These are phyloP conservation scores for Lactarius sanguifluus DNA, from an alignment of 768 basidiomycete genomes.

Conservation along the genomic window DNA sequence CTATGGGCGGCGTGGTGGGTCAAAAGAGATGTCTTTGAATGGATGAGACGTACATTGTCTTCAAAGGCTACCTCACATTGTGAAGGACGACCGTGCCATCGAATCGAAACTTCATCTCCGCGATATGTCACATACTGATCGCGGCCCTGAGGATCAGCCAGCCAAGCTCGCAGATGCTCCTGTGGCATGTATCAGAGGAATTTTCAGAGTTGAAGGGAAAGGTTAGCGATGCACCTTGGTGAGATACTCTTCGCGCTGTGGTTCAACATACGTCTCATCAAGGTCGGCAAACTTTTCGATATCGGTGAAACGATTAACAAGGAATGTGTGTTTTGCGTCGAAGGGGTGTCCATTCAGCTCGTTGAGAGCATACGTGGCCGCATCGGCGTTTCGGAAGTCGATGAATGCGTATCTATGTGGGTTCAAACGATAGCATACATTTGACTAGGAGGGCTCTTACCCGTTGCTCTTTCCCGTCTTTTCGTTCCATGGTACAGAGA, in stretches of 20 bases:
- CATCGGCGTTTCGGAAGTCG: constrained; percentile 69
- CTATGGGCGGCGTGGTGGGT: constrained; percentile 47
- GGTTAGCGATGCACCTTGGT: constrained; percentile 56
- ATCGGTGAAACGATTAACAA: constrained; percentile 84
- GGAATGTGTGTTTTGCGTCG: constrained; percentile 83
- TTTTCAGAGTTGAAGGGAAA: background rate
- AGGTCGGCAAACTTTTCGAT: constrained; percentile 79
- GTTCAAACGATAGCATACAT: background rate
- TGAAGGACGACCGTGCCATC: constrained; percentile 92
- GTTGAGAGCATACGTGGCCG: constrained; percentile 64
- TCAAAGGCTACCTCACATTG: constrained; percentile 75
- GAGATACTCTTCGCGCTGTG: constrained; percentile 66
- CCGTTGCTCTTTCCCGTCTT: constrained; percentile 86
- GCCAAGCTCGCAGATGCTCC: constrained; percentile 96
- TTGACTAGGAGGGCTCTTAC: constrained; percentile 44
- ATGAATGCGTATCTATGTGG: constrained; percentile 72
- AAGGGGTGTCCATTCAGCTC: constrained; percentile 78
- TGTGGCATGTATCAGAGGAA: constrained; percentile 35
- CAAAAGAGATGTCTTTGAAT: constrained; percentile 21
- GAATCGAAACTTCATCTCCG: constrained; percentile 85
- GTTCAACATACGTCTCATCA: constrained; percentile 78
- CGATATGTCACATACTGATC: constrained; percentile 96
- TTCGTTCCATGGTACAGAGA: constrained; percentile 89
- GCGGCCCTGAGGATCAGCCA: constrained; percentile 87
- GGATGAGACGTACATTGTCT: constrained; percentile 58